A percentile compares a stretch with the other conserved stretches of the same genome.
These are phyloP conservation scores for Galerina marginata DNA, from an alignment of 768 basidiomycete species.

Conservation along the genomic window DNA sequence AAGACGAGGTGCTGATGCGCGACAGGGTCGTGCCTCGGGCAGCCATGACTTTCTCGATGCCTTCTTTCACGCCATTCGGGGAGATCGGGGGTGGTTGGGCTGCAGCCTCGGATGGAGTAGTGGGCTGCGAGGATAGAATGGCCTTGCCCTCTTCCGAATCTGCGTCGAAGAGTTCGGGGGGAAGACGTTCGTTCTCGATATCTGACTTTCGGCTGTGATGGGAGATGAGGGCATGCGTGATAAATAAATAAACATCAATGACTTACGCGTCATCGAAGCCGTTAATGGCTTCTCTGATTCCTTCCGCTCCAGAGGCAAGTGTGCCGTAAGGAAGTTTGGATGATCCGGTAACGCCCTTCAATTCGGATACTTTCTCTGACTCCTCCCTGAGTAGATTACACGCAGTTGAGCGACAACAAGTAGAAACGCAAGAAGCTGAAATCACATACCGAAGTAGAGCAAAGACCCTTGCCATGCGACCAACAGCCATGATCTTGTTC, in stretches of 20 bases:
- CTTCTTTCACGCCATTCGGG: constrained; percentile 53
- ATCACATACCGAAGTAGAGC: constrained; percentile 83
- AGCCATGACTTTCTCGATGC: constrained; percentile 46
- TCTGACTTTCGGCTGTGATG: constrained; percentile 87
- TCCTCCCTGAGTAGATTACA: constrained; percentile 72
- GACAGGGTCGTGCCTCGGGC: constrained; percentile 29
- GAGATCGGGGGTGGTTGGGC: constrained; percentile 43
- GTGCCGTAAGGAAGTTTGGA: constrained; percentile 81
- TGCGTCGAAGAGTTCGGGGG: constrained; percentile 91
- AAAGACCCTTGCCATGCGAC: constrained; percentile 95
- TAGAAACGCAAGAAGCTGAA: not conserved
- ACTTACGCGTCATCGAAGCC: constrained; percentile 96
- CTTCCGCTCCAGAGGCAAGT: constrained; percentile 88
- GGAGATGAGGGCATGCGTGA: not conserved
- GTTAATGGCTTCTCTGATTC: constrained; percentile 92
- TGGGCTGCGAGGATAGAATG: constrained; percentile 58
- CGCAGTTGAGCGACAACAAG: constrained; percentile 1
- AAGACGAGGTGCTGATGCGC: constrained; percentile 36
- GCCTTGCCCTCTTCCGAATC: constrained; percentile 73
- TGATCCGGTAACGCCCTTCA: constrained; percentile 88
- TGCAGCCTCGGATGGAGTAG: constrained; percentile 56
- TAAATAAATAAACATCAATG: not conserved
- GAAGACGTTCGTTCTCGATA: constrained; percentile 98
- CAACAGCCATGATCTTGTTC: constrained; percentile 98
- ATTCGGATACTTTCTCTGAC: constrained; percentile 95